A percentile compares a stretch with the other conserved stretches of the same genome.
These are phyloP conservation scores for Microthyrium microscopicum DNA, from an alignment of 2,329 filamentous ascomycete species.

Conservation along the genomic window DNA sequence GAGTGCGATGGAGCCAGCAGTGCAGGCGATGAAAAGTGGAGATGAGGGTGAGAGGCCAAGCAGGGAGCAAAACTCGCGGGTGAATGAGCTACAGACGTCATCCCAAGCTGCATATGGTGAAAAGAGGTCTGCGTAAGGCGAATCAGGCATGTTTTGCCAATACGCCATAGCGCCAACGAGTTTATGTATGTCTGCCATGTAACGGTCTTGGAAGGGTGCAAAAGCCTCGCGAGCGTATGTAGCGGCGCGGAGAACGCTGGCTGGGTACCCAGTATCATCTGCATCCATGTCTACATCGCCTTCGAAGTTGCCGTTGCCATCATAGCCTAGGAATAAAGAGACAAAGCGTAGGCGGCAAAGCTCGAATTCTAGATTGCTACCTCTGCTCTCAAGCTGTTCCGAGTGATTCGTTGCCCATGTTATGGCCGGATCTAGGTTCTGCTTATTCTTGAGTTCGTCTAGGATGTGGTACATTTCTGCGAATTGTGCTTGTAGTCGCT, in stretches of 20 bases:
- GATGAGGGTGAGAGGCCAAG: constrained; percentile 81
- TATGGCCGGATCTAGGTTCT: constrained; percentile 70
- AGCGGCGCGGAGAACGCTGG: constrained; percentile 45
- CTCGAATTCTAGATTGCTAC: constrained; percentile 91
- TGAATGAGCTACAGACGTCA: constrained; percentile 75
- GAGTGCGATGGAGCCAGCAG: constrained; percentile 80
- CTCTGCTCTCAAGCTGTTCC: constrained; percentile 54
- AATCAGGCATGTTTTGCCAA: constrained; percentile 52
- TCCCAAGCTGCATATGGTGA: constrained; percentile 57
- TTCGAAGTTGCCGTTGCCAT: too few species aligned
- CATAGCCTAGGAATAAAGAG: constrained; percentile 62
- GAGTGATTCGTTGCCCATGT: constrained; percentile 66
- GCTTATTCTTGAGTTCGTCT: constrained; percentile 51
- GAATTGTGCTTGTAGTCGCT: constrained; percentile 62
- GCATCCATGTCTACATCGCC: constrained; percentile 30
- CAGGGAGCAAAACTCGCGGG: constrained; percentile 82
- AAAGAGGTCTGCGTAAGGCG: constrained; percentile 69
- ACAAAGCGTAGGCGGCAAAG: constrained; percentile 80
- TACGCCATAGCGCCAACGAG: constrained; percentile 71
- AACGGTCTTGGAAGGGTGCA: constrained; percentile 53
- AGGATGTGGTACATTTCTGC: constrained; percentile 83
- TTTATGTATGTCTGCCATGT: constrained; percentile 63
- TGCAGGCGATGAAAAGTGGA: constrained; percentile 81
- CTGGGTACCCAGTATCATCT: constrained; percentile 1
- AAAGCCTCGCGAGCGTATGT: constrained; percentile 64